These are phyloP conservation scores for Calonectria pauciramosa DNA, from an alignment of 2,329 filamentous ascomycete genomes.

Conservation along the genomic window DNA sequence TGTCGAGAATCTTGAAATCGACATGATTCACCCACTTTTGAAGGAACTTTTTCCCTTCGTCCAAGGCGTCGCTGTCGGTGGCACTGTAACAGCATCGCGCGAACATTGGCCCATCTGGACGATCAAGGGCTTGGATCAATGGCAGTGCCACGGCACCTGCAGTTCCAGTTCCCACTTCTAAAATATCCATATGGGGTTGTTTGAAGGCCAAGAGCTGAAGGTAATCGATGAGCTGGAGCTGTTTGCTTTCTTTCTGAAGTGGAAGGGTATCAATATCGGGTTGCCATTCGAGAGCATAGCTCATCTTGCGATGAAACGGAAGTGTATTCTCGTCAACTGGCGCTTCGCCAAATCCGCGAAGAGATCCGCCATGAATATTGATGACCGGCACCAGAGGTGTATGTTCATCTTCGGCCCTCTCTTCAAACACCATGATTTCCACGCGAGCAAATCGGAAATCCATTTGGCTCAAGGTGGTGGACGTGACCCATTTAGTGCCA, in stretches of 20 bases:
- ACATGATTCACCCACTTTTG: conserved; percentile 19
- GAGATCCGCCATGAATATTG: conserved; percentile 20
- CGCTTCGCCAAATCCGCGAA: conserved; percentile 26
- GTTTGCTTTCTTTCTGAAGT: not conserved
- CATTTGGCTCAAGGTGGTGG: conserved; percentile 22
- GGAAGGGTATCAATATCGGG: conserved; percentile 24
- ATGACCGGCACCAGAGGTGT: conserved; percentile 12
- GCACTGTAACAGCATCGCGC: conserved; percentile 25
- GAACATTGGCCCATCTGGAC: conserved; percentile 10
- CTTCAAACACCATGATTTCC: conserved; percentile 27
- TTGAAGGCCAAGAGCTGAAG: conserved; percentile 28
- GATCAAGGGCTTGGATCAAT: conserved; percentile 25
- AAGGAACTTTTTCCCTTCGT: not conserved
- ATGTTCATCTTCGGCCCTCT: not conserved
- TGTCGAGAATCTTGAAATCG: conserved; percentile 12
- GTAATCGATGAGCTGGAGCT: conserved; percentile 6
- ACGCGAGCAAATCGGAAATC: conserved; percentile 27
- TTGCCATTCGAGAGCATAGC: conserved; percentile 27
- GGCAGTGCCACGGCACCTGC: not conserved
- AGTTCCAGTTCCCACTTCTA: conserved; percentile 17
- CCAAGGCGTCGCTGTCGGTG: not conserved
- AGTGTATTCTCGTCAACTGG: conserved; percentile 18
- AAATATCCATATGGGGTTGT: conserved; percentile 29
- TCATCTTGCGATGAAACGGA: conserved; percentile 30
- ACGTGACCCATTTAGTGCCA: conserved; percentile 26